A percentile compares a stretch with the other conserved stretches of the same genome.
Evolutionary conservation across 2,329 filamentous ascomycete species (phyloP).

Genomic region (Erysiphe pulchra): DNA sequence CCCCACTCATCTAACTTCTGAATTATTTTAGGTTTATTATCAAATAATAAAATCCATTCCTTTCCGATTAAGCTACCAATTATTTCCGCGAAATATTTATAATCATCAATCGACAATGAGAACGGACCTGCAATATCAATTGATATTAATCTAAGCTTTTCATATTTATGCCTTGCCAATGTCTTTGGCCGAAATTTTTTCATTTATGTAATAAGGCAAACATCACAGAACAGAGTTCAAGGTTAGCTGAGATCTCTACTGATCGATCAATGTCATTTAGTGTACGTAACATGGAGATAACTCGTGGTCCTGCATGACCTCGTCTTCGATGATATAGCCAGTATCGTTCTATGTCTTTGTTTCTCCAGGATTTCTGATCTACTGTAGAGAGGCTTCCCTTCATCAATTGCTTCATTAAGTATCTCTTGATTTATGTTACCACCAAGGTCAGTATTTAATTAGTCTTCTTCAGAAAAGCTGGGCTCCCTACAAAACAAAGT

Average conservation of each 20-base stretch:
- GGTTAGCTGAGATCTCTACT: neutral
- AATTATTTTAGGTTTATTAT: neutral
- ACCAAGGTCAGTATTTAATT: too few relatives aligned
- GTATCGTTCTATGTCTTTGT: neutral
- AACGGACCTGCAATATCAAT: neutral
- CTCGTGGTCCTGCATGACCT: neutral
- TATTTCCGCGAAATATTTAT: neutral
- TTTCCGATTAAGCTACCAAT: neutral
- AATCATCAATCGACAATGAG: neutral
- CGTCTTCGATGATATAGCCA: neutral
- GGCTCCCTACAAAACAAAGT: too few relatives aligned
- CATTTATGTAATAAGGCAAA: neutral
- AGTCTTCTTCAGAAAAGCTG: too few relatives aligned
- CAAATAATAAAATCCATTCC: neutral
- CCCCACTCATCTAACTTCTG: neutral
- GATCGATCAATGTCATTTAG: neutral
- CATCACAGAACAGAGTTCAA: neutral
- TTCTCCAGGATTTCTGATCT: neutral
- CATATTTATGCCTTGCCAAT: neutral
- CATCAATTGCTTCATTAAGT: neutral
- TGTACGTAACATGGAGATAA: neutral
- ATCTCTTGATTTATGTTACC: too few relatives aligned
- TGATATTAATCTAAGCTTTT: neutral
- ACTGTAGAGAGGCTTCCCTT: neutral
- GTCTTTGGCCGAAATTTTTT: neutral